Conservation (phyloP, 2,329 filamentous ascomycete genomes). For the Trichocomaceae sp. region DNA sequence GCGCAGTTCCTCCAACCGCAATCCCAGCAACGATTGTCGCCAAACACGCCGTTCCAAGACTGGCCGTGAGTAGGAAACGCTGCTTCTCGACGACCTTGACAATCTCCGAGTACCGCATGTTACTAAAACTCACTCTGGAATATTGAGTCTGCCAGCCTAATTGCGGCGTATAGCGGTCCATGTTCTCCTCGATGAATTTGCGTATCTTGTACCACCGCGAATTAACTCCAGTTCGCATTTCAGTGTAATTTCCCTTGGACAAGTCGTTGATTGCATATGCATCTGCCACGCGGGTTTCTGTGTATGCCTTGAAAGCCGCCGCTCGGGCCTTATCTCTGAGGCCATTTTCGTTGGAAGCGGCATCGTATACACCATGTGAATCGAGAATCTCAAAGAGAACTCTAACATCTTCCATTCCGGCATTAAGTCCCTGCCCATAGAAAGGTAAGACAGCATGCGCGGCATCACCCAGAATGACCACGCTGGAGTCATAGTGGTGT, state of each 20-base stretch:
- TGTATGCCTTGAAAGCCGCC: conserved; percentile 65
- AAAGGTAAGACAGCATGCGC: conserved; percentile 98
- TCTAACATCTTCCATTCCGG: conserved; percentile 87
- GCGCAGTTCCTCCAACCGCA: conserved; percentile 23
- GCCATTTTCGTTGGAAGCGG: conserved; percentile 32
- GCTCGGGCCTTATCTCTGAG: conserved; percentile 38
- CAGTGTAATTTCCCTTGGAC: conserved; percentile 81
- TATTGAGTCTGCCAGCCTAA: conserved; percentile 92
- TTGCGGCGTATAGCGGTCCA: conserved; percentile 67
- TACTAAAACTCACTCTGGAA: conserved; percentile 84
- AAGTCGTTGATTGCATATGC: conserved; percentile 88
- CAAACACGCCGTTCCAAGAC: conserved; percentile 24
- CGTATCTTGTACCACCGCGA: conserved; percentile 70
- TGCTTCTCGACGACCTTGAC: conserved; percentile 63
- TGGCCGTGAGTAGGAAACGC: conserved; percentile 51
- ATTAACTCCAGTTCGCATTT: conserved; percentile 84
- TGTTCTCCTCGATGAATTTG: conserved; percentile 77
- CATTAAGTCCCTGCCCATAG: conserved; percentile 97
- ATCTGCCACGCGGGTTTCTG: conserved; percentile 64
- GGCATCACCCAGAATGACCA: conserved; percentile 84
- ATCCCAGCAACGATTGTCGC: conserved; percentile 26
- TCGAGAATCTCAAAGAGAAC: conserved; percentile 80
- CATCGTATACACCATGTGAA: conserved; percentile 48
- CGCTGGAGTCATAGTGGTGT: conserved; percentile 70
- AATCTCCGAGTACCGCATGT: conserved; percentile 83